Evolutionary conservation across 805 yeast genomes (phyloP).

Genomic region (Sugiyamaella chiloensis): DNA sequence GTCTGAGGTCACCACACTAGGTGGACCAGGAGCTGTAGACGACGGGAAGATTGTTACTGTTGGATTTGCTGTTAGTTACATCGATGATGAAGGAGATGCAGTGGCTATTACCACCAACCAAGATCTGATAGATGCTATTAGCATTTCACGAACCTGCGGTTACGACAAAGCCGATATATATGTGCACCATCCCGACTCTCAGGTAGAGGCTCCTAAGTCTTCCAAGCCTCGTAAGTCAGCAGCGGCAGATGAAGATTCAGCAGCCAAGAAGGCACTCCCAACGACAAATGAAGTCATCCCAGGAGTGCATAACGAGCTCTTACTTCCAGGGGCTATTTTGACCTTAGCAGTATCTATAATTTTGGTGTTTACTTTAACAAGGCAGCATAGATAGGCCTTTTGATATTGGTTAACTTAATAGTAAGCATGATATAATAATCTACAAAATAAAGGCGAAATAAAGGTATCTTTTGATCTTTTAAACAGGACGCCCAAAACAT

Average conservation of each 20-base stretch:
- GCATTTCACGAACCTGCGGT: conserved; percentile 46
- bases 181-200: conserved; percentile 63
- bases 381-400: not conserved
- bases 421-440: not conserved
- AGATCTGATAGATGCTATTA: conserved; percentile 73
- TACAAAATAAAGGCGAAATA: not conserved
- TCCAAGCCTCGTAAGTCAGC: conserved; percentile 6
- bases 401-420: not conserved
- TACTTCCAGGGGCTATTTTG: conserved; percentile 62
- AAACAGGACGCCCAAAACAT: not conserved
- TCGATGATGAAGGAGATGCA: conserved; percentile 82
- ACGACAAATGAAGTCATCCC: conserved; percentile 37
- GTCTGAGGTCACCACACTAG: conserved; percentile 38
- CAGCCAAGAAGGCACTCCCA: conserved; percentile 2
- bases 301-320: conserved; percentile 57
- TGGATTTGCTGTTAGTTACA: conserved; percentile 66
- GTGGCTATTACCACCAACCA: conserved; percentile 71
- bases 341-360: conserved; percentile 58
- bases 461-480: not conserved
- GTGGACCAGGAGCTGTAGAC: conserved; percentile 34
- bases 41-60: conserved; percentile 24
- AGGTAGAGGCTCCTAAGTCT: conserved; percentile 27
- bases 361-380: conserved; percentile 49
- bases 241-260: conserved; percentile 14
- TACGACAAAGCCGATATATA: conserved; percentile 66